Evolutionary conservation across 1,139 yeast species (phyloP), one percentile per base, ranked within the genome.

Genomic region (Citeromyces siamensis): DNA sequence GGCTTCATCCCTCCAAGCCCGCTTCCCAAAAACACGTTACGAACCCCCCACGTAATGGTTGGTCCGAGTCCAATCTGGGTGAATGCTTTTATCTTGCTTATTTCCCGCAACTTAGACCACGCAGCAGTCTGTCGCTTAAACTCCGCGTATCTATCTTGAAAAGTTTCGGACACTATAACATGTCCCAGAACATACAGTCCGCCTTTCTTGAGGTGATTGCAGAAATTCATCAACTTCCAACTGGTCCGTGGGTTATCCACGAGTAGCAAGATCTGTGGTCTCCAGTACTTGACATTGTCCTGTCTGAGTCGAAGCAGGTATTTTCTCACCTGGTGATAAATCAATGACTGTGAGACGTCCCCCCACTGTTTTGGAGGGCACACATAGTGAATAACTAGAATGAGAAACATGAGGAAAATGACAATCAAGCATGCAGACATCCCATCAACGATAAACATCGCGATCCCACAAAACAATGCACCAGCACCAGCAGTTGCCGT

Each of bases 1-100:
- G 98, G 98, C 48, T 74, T 79, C 97, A 90, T 90, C 10, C 96
- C 96, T 5, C 98, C 98, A 16, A 90, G 62, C 0, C 98, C 98
- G 3, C 95, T 82, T 0, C 96, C 96, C 44, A 88, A 57, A 41
- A 75, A 86, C 12, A 90, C 86, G 52, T 90, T 88, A 41, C 97
- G 63, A 0, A 85, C 94, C n/a, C 98, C 97, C 96, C 97, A 88
- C 0, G 86, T 80, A 31, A 90, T 65, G 2, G 81, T 70, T 0
- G 95, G 90, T 0, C 95, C 94, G 10, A 86, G 68, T 1, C 90
- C 86, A 37, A 90, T 75, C 52, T 90, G 98, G 3, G 90, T 90
- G 64, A 90, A 90, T 0, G 96, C 97, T 52, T 90, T 90, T 37
- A 90, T 73, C 34, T 73, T 70, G 2, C 82, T 68, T 44, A 79